phyloP scores from a whole-genome alignment of 441 rosid species.

The Arabidopsis lyrata region DNA sequence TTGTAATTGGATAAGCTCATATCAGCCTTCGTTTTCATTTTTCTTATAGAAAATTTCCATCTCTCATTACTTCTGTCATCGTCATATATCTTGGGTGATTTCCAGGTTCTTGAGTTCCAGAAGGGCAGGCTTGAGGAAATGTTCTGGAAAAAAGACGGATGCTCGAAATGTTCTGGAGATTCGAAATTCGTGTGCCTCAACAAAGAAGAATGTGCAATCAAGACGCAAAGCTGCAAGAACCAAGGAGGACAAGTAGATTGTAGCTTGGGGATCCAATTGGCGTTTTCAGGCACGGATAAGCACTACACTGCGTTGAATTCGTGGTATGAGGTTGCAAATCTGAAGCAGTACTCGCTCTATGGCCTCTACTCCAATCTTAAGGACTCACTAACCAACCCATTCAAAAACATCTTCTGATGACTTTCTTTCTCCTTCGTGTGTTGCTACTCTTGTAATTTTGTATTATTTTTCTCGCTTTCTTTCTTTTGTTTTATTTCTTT shows the following conservation, averaged over 20 bases:
- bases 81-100: constrained; percentile 7
- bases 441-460: constrained; percentile 24
- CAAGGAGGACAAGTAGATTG: constrained; percentile 84
- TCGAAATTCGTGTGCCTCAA: constrained; percentile 77
- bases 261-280: constrained; percentile 91
- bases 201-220: constrained; percentile 82
- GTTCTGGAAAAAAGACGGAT: constrained; percentile 95
- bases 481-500: constrained; percentile 24
- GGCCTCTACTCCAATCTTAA: constrained; percentile 82
- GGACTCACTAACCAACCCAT: constrained; percentile 72
- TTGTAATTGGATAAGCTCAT: constrained; percentile 57
- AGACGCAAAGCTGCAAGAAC: constrained; percentile 66
- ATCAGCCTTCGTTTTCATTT: constrained; percentile 6
- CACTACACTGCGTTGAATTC: constrained; percentile 82
- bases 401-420: constrained; percentile 64
- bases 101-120: constrained; percentile 84
- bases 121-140: constrained; percentile 91
- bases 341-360: constrained; percentile 89
- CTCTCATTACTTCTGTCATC: constrained; percentile 20
- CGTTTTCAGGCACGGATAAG: constrained; percentile 97
- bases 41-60: not conserved
- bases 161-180: constrained; percentile 68
- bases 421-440: constrained; percentile 38
- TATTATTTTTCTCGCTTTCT: constrained; percentile 25
- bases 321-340: constrained; percentile 93